Evolutionary conservation across 331 rosid species (phyloP), one percentile per base, ranked within the genome.

Genomic region (Rhamnella rubrinervis): DNA sequence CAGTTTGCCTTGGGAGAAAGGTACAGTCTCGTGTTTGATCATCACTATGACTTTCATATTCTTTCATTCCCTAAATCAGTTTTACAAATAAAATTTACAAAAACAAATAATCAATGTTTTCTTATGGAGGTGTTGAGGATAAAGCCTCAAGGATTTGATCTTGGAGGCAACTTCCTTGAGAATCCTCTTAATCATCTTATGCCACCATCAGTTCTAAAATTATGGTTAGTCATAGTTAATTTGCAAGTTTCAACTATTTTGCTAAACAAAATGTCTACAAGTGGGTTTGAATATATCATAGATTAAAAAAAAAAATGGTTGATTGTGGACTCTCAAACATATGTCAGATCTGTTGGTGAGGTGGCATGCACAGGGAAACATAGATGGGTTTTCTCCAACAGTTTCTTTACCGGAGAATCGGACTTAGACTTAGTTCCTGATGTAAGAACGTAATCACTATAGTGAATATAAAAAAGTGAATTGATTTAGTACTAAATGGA

Each of bases 1-100:
- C 86, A 85, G 60, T 84, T 91, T 85, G 65, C 58, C 31, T 50
- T 91, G 64, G 97, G 96, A 78, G 88, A 93, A 71, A 96, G 98
- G 98, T 93, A 87, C 75, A 50, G 26, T 50, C 77, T 38, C 82
- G 38, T 51, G 55, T 72, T 60, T 35, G 19, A 21, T 20, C 40
- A 19, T 69, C 56, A 61, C 39, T 61, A 55, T 12, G 23, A 47
- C 44, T 66, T 23, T 7, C n/a, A n/a, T 26, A 21, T 79, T 6
- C 61, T 80, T 59, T 67, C 39, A 38, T 25, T 59, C 57, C 16
- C 61, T 53, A 21, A 61, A 37, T 35, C 35, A 16, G 65, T 12
- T 55, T 9, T 74, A 12, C 44, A 11, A 53, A 44, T 52, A 52
- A 52, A 17, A 4, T 52, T 16, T 52, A 52, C 23, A 52, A 16